Evolutionary conservation across 2,329 filamentous ascomycete species (phyloP).

Genomic region (Exophiala bonariae): DNA sequence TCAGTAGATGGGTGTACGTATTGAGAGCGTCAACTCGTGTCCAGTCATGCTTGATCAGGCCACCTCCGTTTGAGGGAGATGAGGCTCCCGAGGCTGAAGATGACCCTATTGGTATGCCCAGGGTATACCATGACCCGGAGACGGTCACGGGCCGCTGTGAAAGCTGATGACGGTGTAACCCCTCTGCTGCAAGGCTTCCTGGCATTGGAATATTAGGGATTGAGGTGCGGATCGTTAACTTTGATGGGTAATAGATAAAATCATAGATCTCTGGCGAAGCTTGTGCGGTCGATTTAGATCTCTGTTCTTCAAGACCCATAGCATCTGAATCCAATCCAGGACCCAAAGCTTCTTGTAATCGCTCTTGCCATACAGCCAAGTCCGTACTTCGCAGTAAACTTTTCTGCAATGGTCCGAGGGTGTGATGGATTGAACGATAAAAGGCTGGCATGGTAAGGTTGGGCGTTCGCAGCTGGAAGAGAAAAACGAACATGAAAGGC

Average conservation of each 20-base stretch:
- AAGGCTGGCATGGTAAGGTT: slow-evolving; percentile 43
- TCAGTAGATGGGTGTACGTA: slow-evolving; percentile 61
- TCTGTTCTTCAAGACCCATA: not conserved
- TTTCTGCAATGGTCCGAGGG: slow-evolving; percentile 49
- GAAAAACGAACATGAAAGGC: slow-evolving; percentile 54
- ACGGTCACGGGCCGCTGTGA: slow-evolving; percentile 17
- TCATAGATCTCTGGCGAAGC: slow-evolving; percentile 50
- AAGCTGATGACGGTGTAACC: slow-evolving; percentile 14
- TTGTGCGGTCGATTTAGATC: not conserved
- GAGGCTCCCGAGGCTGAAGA: slow-evolving; percentile 10
- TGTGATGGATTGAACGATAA: slow-evolving; percentile 50
- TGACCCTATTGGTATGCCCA: slow-evolving; percentile 25
- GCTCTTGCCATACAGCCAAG: slow-evolving; percentile 39
- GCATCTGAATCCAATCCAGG: not conserved
- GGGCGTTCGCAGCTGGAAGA: slow-evolving; percentile 46
- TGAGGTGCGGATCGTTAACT: slow-evolving; percentile 60
- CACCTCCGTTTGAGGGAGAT: not conserved
- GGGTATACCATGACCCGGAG: slow-evolving; percentile 28
- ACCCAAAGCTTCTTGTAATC: slow-evolving; percentile 31
- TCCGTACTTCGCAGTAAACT: slow-evolving; percentile 48
- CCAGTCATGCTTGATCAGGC: slow-evolving; percentile 19
- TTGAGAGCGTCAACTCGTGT: slow-evolving; percentile 59
- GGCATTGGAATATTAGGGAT: slow-evolving; percentile 64
- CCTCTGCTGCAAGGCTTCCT: slow-evolving; percentile 32
- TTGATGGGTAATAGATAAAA: slow-evolving; percentile 60